Evolutionary conservation across 345 rosid species (phyloP), one percentile per base, ranked within the genome.

Genomic region (Populus tremula): DNA sequence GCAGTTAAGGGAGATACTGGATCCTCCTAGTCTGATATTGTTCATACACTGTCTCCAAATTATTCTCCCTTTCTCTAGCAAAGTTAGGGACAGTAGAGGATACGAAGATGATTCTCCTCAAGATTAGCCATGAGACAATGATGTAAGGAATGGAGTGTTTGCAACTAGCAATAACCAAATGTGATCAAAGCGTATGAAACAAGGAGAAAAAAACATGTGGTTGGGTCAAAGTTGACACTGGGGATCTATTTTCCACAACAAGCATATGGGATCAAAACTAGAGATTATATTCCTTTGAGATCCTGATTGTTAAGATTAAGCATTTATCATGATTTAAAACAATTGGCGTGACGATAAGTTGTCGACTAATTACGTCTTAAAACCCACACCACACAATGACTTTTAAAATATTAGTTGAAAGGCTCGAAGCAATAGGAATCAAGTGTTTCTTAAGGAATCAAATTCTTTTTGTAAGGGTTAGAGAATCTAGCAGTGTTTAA

Each of bases 381-480:
- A 50, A 83, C 63, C 33, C 33, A 33, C 36, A 45, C 62, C 67
- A 54, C n/a, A 8, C 18, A 54, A 39, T 56, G 69, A 35, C 70
- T 50, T 77, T 70, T 67, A 45, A 53, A 23, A 54, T 33, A 63
- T 38, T 77, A 59, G 39, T 25, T 23, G 47, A 64, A 33, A 36
- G 68, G 67, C 50, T 50, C 35, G 41, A 59, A 72, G 49, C 38
- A 75, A 25, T 13, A 39, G 83, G 81, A 84, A 78, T 87, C 83
- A 71, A 76, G 78, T 80, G 73, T 50, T 83, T 72, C 70, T 59
- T 17, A 74, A 82, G 74, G 72, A 79, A 79, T 54, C 75, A 43
- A 23, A 1, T 39, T 25, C 45, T 10, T 11, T 53, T 69, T 11
- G 25, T 14, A 14, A 21, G 43, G 45, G 21, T 4, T 21, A 33